Conservation (phyloP, 2,329 filamentous ascomycete species). For the Aspergillus sp. region DNA sequence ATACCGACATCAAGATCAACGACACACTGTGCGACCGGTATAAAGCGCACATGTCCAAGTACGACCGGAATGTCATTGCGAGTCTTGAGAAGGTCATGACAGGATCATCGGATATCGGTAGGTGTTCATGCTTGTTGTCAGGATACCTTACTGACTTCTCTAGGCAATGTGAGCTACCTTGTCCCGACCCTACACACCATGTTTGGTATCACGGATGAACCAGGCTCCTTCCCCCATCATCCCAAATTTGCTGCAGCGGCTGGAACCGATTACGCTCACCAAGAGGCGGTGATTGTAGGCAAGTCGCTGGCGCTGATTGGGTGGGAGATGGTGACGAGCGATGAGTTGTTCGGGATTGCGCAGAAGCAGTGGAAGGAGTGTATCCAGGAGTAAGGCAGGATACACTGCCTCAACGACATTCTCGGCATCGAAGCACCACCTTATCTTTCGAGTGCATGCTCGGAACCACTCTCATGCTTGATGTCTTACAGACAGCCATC, state of each 20-base stretch:
- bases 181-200: conserved; percentile 53
- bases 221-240: conserved; percentile 39
- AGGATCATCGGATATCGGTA: conserved; percentile 52
- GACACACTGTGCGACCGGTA: conserved; percentile 49
- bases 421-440: background rate
- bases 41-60: conserved; percentile 46
- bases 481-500: background rate
- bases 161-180: conserved; percentile 53
- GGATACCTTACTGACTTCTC: background rate
- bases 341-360: conserved; percentile 26
- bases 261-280: conserved; percentile 44
- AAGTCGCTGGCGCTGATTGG: conserved; percentile 49
- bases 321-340: conserved; percentile 34
- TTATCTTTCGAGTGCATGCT: no score
- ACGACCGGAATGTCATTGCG: conserved; percentile 42
- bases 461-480: no score
- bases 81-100: conserved; percentile 42
- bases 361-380: conserved; percentile 29
- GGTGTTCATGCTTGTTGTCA: background rate
- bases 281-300: conserved; percentile 46
- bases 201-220: conserved; percentile 47
- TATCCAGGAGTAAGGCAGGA: conserved; percentile 19
- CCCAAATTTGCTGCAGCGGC: conserved; percentile 50
- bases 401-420: background rate
- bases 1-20: conserved; percentile 51